Percentiles rank a stretch among this genome's conserved stretches.
phyloP scores from a whole-genome alignment of 306 rosid species.

The Nissolia schottii region DNA sequence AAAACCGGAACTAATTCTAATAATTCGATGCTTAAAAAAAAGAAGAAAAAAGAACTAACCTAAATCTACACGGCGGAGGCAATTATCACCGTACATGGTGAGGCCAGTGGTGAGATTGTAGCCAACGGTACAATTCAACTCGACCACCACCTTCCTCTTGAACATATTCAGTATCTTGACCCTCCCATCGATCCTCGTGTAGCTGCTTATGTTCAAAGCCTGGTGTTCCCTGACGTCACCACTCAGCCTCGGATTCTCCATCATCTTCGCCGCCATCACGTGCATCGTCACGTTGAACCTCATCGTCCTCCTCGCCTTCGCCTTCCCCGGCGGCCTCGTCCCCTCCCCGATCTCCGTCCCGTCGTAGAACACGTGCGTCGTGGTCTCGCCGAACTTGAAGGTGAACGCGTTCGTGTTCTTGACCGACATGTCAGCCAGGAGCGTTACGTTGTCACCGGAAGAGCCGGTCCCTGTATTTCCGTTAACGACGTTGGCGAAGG shows the following conservation, averaged over 20 bases:
- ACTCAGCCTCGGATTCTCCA: background rate
- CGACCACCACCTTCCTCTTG: constrained; percentile 12
- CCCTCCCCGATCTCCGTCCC: constrained; percentile 23
- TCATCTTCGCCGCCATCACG: background rate
- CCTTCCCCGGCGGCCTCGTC: constrained; percentile 8
- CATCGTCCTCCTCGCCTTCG: constrained; percentile 10
- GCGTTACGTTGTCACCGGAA: background rate
- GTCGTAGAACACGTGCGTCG: constrained; percentile 11
- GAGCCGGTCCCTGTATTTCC: too few relatives aligned
- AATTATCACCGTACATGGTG: background rate
- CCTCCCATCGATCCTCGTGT: constrained; percentile 18
- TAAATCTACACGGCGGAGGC: constrained; percentile 13
- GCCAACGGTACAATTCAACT: constrained; percentile 27
- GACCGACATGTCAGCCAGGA: constrained; percentile 25
- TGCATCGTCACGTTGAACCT: constrained; percentile 28
- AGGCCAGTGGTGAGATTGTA: constrained; percentile 12
- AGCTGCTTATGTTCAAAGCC: constrained; percentile 27
- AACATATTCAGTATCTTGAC: constrained; percentile 30
- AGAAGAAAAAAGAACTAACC: too few relatives aligned
- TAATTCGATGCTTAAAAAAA: too few relatives aligned
- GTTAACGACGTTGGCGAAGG: background rate
- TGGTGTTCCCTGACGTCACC: background rate
- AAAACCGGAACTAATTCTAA: too few relatives aligned
- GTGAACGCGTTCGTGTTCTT: constrained; percentile 32
- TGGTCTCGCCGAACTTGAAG: constrained; percentile 14